phyloP scores from a whole-genome alignment of 352 stramenopile genomes.

The Phytophthora meadii region DNA sequence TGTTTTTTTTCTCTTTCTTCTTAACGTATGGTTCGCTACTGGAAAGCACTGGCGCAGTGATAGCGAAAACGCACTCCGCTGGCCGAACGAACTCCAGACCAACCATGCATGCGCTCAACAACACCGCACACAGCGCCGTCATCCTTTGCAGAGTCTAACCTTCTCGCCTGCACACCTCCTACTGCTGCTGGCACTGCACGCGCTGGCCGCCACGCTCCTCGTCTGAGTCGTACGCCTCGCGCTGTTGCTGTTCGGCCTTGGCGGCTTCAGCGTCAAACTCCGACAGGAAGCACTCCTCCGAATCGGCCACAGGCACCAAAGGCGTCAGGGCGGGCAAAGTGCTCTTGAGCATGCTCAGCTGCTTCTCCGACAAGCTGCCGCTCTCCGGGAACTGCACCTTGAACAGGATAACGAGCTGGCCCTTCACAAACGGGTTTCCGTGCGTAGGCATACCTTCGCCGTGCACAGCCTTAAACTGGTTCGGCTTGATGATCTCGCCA shows the following conservation, averaged over 20 bases:
- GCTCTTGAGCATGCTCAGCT: conserved; percentile 76
- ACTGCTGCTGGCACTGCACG: conserved; percentile 92
- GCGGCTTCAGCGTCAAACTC: conserved; percentile 94
- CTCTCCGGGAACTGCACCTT: conserved; percentile 97
- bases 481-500: conserved; percentile 94
- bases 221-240: conserved; percentile 93
- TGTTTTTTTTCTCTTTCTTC: conserved; percentile 41
- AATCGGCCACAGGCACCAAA: conserved; percentile 53
- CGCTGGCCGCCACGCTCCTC: conserved; percentile 92
- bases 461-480: conserved; percentile 94
- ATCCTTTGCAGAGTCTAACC: conserved; percentile 41
- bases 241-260: conserved; percentile 79
- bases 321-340: conserved; percentile 63
- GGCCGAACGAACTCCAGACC: conserved; percentile 20
- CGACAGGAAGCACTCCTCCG: conserved; percentile 88
- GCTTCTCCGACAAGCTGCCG: conserved; percentile 84
- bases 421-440: conserved; percentile 98
- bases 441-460: conserved; percentile 98
- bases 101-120: conserved; percentile 15
- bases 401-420: conserved; percentile 98
- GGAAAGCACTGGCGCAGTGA: conserved; percentile 29
- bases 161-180: conserved; percentile 43
- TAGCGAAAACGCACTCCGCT: conserved; percentile 1
- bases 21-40: conserved; percentile 42
- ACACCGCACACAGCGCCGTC: conserved; percentile 26